phyloP scores from a whole-genome alignment of 352 stramenopile species.

The Pythium grandisporangium region DNA sequence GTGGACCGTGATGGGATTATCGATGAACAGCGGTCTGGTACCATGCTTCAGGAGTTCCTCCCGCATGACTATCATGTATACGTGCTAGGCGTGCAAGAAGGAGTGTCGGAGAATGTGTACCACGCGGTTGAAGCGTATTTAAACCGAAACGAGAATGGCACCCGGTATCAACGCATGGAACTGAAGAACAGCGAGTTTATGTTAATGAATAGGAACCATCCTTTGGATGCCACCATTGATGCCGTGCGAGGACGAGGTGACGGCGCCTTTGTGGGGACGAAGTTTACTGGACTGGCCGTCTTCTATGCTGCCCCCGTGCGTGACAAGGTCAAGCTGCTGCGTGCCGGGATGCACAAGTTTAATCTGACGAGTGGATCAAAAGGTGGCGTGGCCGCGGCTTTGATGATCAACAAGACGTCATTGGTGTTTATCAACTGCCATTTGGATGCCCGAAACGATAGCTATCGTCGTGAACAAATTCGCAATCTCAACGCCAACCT shows the following conservation, averaged over 20 bases:
- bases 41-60: slow-evolving; percentile 69
- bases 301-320: slow-evolving; percentile 52
- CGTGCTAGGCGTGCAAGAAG: slow-evolving; percentile 77
- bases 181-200: slow-evolving; percentile 68
- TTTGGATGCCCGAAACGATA: slow-evolving; percentile 73
- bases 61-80: slow-evolving; percentile 83
- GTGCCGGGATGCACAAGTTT: slow-evolving; percentile 73
- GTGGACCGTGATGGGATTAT: slow-evolving; percentile 60
- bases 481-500: slow-evolving; percentile 67
- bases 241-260: slow-evolving; percentile 72
- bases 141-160: slow-evolving; percentile 53
- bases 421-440: slow-evolving; percentile 84
- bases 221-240: slow-evolving; percentile 61
- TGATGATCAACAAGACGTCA: slow-evolving; percentile 68
- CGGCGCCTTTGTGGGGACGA: slow-evolving; percentile 74
- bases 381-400: slow-evolving; percentile 62
- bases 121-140: slow-evolving; percentile 69
- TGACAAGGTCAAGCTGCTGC: slow-evolving; percentile 63
- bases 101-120: slow-evolving; percentile 80
- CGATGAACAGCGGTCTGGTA: slow-evolving; percentile 55
- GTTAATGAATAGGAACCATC: slow-evolving; percentile 56
- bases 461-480: slow-evolving; percentile 78
- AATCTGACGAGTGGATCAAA: slow-evolving; percentile 74
- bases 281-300: slow-evolving; percentile 78
- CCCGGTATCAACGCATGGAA: slow-evolving; percentile 62